Evolutionary conservation across 2,329 filamentous ascomycete species (phyloP).

Genomic region (Colletotrichum horii): DNA sequence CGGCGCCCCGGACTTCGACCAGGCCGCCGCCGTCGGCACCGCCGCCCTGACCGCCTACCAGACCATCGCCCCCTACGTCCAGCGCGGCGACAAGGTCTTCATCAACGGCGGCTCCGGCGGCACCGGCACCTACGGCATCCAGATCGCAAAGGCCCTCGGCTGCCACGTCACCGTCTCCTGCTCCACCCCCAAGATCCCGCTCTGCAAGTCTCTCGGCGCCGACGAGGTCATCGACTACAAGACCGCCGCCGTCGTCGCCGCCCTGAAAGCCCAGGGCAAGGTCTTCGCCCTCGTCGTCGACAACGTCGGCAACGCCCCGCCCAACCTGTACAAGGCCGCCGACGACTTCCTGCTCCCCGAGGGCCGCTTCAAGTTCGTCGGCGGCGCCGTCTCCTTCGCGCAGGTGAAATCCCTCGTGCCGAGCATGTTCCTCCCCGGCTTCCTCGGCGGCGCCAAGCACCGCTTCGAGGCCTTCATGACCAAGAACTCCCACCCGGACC

Average conservation of each 20-base stretch:
- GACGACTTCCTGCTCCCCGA: constrained; percentile 53
- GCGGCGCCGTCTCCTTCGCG: constrained; percentile 37
- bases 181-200: constrained; percentile 61
- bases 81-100: constrained; percentile 62
- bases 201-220: constrained; percentile 65
- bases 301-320: constrained; percentile 57
- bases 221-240: constrained; percentile 71
- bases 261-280: constrained; percentile 50
- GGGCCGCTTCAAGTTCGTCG: constrained; percentile 58
- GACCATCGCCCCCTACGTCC: constrained; percentile 50
- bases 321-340: constrained; percentile 56
- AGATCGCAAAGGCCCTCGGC: constrained; percentile 67
- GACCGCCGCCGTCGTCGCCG: constrained; percentile 48
- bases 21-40: constrained; percentile 48
- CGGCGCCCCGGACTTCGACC: constrained; percentile 35
- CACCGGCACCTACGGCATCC: constrained; percentile 65
- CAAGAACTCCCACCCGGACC: constrained; percentile 47
- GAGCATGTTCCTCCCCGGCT: constrained; percentile 34
- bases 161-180: constrained; percentile 67
- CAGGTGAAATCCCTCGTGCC: constrained; percentile 27
- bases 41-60: constrained; percentile 56
- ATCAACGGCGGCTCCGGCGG: constrained; percentile 72
- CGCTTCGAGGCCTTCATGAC: constrained; percentile 45
- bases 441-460: constrained; percentile 45
- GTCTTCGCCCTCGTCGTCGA: constrained; percentile 62